Conservation (phyloP, 73 alveolate species). For the Symbiodinium pilosum region DNA sequence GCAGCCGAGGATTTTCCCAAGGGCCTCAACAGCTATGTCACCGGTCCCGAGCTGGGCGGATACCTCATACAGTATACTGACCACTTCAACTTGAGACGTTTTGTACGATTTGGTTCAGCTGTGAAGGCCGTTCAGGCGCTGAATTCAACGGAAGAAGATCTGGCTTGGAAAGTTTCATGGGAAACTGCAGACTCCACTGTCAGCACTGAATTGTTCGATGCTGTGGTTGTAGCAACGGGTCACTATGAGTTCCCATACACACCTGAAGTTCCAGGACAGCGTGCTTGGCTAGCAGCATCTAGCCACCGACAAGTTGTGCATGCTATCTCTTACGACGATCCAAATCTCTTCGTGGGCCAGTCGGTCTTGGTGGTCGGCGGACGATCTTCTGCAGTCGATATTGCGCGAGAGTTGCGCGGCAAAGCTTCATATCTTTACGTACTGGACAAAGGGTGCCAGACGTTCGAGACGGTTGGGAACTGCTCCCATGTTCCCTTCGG, state of each 20-base stretch:
- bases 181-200: neutral
- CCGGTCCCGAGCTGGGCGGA: conserved; percentile 52
- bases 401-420: conserved; percentile 54
- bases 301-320: conserved; percentile 50
- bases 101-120: neutral
- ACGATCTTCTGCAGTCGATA: conserved; percentile 69
- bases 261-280: conserved; percentile 60
- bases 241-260: conserved; percentile 78
- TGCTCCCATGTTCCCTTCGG: conserved; percentile 68
- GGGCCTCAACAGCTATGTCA: conserved; percentile 26
- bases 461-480: neutral
- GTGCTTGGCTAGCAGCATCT: conserved; percentile 28
- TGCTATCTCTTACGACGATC: conserved; percentile 45
- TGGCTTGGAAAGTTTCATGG: neutral
- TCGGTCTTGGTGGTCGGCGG: conserved; percentile 83
- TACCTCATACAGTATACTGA: conserved; percentile 45
- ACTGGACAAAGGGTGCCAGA: conserved; percentile 54
- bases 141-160: neutral
- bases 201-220: conserved; percentile 32
- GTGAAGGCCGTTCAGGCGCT: neutral
- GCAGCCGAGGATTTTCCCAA: conserved; percentile 25
- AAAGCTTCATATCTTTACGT: neutral
- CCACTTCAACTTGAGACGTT: conserved; percentile 62
- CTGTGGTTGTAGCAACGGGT: conserved; percentile 67
- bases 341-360: conserved; percentile 29